Conservation (phyloP, 495 filamentous ascomycete species). For the Annulohypoxylon stygium region DNA sequence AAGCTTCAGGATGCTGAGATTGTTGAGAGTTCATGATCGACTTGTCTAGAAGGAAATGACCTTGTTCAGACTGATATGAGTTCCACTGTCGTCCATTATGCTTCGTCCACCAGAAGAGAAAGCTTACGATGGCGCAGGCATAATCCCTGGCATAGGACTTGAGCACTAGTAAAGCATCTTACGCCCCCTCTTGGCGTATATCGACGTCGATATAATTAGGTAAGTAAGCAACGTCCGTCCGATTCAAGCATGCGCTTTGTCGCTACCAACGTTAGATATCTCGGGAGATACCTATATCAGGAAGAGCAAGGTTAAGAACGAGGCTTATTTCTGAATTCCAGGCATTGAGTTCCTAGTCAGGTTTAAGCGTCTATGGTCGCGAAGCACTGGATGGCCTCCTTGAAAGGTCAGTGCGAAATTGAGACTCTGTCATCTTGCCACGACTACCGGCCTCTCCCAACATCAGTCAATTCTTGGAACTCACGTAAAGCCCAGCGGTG, state of each 20-base stretch:
- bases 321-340: slow-evolving; percentile 9
- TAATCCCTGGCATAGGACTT: background rate
- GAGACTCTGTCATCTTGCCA: slow-evolving; percentile 1
- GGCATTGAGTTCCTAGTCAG: slow-evolving; percentile 3
- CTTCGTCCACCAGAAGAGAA: slow-evolving; percentile 2
- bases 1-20: background rate
- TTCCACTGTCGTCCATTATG: slow-evolving; percentile 23
- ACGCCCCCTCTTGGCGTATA: slow-evolving; percentile 13
- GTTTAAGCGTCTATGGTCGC: slow-evolving; percentile 6
- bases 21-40: background rate
- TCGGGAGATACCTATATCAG: background rate
- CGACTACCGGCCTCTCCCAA: background rate
- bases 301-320: slow-evolving; percentile 16
- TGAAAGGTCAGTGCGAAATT: slow-evolving; percentile 37
- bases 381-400: slow-evolving; percentile 16
- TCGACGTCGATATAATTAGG: slow-evolving; percentile 7
- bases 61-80: slow-evolving; percentile 5
- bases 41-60: slow-evolving; percentile 5
- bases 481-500: background rate
- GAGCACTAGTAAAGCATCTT: slow-evolving; percentile 2
- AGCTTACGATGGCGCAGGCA: background rate
- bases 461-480: background rate
- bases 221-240: slow-evolving; percentile 26
- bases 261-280: background rate
- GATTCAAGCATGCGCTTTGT: slow-evolving; percentile 18